phyloP scores from a whole-genome alignment of 225 moss, liverwort and hornwort genomes.

The Pseudoscleropodium purum region DNA sequence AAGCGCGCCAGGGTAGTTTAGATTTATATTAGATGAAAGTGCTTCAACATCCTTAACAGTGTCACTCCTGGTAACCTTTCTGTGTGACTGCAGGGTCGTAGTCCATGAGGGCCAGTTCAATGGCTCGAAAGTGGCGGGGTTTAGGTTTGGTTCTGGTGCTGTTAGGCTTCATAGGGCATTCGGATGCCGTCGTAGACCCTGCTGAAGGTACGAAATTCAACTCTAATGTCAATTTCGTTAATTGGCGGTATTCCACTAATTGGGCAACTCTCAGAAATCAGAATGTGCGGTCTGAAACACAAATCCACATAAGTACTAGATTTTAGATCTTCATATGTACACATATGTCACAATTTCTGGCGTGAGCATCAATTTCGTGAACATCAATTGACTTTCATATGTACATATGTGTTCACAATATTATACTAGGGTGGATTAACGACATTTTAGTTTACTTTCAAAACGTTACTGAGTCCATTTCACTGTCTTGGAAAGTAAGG shows the following conservation, averaged over 20 bases:
- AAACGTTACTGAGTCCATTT: neutral
- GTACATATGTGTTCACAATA: too few species aligned
- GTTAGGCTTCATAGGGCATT: neutral
- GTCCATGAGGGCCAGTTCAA: neutral
- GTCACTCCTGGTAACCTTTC: neutral
- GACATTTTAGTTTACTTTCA: neutral
- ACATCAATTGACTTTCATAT: too few species aligned
- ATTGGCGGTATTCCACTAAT: too few species aligned
- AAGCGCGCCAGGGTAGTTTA: neutral
- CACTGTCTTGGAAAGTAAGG: neutral
- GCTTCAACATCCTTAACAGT: neutral
- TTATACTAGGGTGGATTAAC: neutral
- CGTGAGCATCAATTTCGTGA: too few species aligned
- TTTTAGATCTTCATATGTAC: neutral
- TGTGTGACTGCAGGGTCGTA: neutral
- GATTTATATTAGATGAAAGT: neutral
- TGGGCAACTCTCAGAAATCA: neutral
- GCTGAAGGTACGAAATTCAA: slow-evolving; percentile 12
- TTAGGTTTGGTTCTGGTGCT: neutral
- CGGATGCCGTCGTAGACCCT: neutral
- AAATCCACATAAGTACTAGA: neutral
- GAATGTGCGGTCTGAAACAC: neutral
- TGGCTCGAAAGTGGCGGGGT: neutral
- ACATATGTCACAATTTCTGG: too few species aligned
- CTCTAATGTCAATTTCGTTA: neutral